phyloP scores from a whole-genome alignment of 352 stramenopile species.

The Stramenopiles sp. region DNA sequence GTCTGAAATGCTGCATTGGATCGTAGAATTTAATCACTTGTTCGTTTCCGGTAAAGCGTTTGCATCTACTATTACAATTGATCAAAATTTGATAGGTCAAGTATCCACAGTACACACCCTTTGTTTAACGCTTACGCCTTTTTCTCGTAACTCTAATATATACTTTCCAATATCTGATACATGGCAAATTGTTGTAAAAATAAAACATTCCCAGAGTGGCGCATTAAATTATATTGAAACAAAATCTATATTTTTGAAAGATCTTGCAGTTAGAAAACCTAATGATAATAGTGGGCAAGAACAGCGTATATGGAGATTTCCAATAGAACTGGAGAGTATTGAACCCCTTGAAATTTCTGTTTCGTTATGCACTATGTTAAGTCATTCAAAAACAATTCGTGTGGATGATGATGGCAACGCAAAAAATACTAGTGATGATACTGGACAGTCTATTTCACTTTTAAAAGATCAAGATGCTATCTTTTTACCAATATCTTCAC shows the following conservation, averaged over 20 bases:
- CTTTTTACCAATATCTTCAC: neutral
- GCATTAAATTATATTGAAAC: neutral
- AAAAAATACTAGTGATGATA: neutral
- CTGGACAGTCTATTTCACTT: neutral
- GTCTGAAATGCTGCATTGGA: neutral
- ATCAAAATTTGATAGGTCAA: neutral
- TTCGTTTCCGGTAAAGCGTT: neutral
- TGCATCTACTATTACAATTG: neutral
- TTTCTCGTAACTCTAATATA: neutral
- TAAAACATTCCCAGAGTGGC: neutral
- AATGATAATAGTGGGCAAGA: neutral
- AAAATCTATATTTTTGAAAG: neutral
- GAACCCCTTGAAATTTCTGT: neutral
- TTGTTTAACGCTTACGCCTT: neutral
- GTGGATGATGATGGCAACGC: too few relatives aligned
- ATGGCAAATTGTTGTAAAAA: neutral
- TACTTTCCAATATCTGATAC: neutral
- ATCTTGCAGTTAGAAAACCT: neutral
- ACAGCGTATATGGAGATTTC: neutral
- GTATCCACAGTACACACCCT: neutral
- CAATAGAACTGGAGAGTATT: neutral
- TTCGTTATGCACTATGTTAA: neutral
- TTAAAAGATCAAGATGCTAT: neutral
- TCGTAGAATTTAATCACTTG: neutral
- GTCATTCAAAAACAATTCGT: neutral